Evolutionary conservation across 768 basidiomycete genomes (phyloP).

Genomic region (Rhizopogon vulgaris): DNA sequence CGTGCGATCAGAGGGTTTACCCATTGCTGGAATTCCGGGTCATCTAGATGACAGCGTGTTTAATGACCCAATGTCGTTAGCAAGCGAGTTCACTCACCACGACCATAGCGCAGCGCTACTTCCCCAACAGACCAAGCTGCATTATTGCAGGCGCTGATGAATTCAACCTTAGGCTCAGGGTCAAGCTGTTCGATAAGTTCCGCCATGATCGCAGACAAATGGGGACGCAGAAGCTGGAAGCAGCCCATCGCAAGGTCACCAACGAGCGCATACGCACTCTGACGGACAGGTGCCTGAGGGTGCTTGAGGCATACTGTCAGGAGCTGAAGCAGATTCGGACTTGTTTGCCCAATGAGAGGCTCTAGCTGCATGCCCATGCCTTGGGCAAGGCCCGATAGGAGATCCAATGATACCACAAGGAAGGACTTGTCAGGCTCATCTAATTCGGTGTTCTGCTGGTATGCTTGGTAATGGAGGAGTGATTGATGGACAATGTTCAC

Average conservation of each 20-base stretch:
- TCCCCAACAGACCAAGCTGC: conserved; percentile 99
- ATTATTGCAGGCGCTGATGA: conserved; percentile 96
- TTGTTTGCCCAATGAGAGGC: conserved; percentile 56
- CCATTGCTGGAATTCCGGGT: conserved; percentile 87
- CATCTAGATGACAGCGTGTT: conserved; percentile 38
- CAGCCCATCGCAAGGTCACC: conserved; percentile 98
- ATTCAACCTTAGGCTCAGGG: conserved; percentile 88
- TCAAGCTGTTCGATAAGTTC: conserved; percentile 88
- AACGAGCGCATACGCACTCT: conserved; percentile 96
- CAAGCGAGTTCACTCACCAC: conserved; percentile 41
- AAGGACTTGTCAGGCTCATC: conserved; percentile 97
- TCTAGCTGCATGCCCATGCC: conserved; percentile 81
- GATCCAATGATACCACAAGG: conserved; percentile 96
- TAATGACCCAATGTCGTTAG: conserved; percentile 2
- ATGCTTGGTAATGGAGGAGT: conserved; percentile 81
- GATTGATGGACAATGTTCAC: conserved; percentile 76
- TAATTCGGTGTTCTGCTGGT: conserved; percentile 80
- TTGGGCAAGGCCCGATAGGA: conserved; percentile 93
- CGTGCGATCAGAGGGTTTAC: conserved; percentile 81
- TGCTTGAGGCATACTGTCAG: conserved; percentile 90
- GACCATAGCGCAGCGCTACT: conserved; percentile 87
- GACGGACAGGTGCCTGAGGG: conserved; percentile 91
- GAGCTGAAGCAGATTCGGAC: conserved; percentile 75
- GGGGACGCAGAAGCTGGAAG: conserved; percentile 78
- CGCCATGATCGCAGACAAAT: conserved; percentile 84